Percentiles rank a stretch among this genome's conserved stretches.
Conservation (phyloP, 2,329 filamentous ascomycete genomes). For the Hypoxylon sp. region DNA sequence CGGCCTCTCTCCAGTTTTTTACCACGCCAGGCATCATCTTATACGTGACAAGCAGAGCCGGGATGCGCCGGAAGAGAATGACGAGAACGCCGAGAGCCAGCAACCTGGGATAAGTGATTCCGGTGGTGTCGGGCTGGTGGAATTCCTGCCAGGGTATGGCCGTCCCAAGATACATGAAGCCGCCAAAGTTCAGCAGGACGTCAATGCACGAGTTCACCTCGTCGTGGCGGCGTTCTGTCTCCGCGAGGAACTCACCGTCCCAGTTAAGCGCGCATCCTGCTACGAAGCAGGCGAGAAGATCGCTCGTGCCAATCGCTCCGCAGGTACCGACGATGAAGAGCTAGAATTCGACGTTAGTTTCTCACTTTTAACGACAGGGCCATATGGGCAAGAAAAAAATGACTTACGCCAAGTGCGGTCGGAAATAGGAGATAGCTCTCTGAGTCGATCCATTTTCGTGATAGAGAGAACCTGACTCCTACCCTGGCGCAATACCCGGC, state of each 20-base stretch:
- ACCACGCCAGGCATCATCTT: conserved; percentile 62
- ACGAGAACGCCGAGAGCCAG: conserved; percentile 61
- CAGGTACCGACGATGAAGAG: conserved; percentile 66
- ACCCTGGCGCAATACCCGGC: conserved; percentile 58
- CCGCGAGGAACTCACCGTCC: conserved; percentile 66
- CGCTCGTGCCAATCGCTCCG: conserved; percentile 65
- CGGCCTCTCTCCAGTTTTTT: conserved; percentile 63
- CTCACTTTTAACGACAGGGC: not conserved
- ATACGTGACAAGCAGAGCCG: conserved; percentile 61
- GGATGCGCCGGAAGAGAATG: conserved; percentile 63
- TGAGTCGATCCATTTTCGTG: conserved; percentile 62
- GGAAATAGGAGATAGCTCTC: conserved; percentile 63
- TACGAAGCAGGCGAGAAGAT: conserved; percentile 67
- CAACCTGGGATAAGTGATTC: conserved; percentile 59
- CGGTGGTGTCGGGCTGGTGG: conserved; percentile 59
- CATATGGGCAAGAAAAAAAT: not conserved
- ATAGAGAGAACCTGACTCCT: conserved; percentile 54
- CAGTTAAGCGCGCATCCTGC: conserved; percentile 68
- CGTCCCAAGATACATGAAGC: conserved; percentile 66
- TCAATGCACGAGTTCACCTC: conserved; percentile 67
- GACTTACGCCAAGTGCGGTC: conserved; percentile 55
- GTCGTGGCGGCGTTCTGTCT: conserved; percentile 64
- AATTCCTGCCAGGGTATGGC: conserved; percentile 65
- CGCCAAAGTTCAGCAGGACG: conserved; percentile 65
- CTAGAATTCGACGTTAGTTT: conserved; percentile 39